A percentile compares a stretch with the other conserved stretches of the same genome.
Evolutionary conservation across 257 asterid species (phyloP).

Genomic region (Oldenlandia corymbosa): DNA sequence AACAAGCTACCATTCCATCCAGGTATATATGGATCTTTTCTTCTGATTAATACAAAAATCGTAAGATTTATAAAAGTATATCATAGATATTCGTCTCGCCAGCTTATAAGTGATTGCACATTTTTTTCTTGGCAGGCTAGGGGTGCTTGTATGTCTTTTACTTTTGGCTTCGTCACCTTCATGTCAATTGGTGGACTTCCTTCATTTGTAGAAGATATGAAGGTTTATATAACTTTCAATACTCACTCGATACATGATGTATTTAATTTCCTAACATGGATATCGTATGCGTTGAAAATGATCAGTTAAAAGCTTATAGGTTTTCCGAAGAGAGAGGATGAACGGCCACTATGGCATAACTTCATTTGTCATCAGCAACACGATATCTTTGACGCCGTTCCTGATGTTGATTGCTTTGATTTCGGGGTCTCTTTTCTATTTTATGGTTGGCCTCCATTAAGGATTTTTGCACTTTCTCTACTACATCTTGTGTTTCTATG

Average conservation of each 20-base stretch:
- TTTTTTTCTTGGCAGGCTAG: constrained; percentile 55
- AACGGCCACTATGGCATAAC: constrained; percentile 97
- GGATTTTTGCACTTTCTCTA: constrained; percentile 70
- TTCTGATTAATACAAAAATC: too few relatives aligned
- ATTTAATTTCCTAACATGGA: too few relatives aligned
- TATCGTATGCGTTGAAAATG: too few relatives aligned
- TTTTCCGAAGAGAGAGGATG: constrained; percentile 87
- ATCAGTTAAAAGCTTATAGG: too few relatives aligned
- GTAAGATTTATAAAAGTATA: too few relatives aligned
- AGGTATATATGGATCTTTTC: constrained; percentile 35
- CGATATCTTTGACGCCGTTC: constrained; percentile 85
- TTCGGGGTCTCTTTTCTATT: constrained; percentile 89
- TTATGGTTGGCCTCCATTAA: constrained; percentile 90
- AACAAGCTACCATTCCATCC: constrained; percentile 77
- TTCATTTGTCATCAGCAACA: constrained; percentile 89
- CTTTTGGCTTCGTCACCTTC: constrained; percentile 89
- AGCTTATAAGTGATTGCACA: too few relatives aligned
- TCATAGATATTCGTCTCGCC: too few relatives aligned
- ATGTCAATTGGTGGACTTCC: constrained; percentile 99
- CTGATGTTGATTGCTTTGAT: constrained; percentile 70
- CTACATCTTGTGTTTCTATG: constrained; percentile 77
- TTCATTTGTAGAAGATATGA: constrained; percentile 98
- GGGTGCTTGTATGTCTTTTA: constrained; percentile 95
- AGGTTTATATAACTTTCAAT: constrained; percentile 38
- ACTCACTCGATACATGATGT: too few relatives aligned